Evolutionary conservation across 1,284 basidiomycete genomes (phyloP).

Genomic region (Heliocybe sulcata): DNA sequence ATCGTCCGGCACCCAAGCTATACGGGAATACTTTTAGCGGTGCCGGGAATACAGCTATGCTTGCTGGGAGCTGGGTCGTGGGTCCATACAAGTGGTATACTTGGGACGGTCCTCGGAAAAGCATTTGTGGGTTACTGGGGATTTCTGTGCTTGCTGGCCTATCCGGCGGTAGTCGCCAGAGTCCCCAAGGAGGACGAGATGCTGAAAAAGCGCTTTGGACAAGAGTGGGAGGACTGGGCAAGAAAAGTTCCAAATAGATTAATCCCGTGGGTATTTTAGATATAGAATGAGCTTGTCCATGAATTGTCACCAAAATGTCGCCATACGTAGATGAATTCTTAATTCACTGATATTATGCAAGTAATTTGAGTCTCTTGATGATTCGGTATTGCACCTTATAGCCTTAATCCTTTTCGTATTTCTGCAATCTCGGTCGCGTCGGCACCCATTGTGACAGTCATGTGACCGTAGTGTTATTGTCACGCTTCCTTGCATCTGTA

Average conservation of each 20-base stretch:
- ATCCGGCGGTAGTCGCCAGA: not conserved
- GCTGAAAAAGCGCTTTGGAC: constrained; percentile 11
- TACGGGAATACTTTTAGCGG: not conserved
- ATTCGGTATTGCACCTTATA: too few relatives aligned
- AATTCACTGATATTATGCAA: too few relatives aligned
- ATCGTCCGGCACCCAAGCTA: constrained; percentile 4
- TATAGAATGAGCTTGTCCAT: not conserved
- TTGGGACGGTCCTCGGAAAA: not conserved
- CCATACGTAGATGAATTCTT: too few relatives aligned
- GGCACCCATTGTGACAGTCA: too few relatives aligned
- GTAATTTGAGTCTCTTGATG: too few relatives aligned
- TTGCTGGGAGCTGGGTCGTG: not conserved
- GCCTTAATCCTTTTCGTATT: too few relatives aligned
- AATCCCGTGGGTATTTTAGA: constrained; percentile 6
- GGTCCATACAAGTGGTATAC: not conserved
- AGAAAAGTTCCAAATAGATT: constrained; percentile 9
- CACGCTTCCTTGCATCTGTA: too few relatives aligned
- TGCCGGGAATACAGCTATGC: not conserved
- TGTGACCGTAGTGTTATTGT: too few relatives aligned
- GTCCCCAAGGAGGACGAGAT: constrained; percentile 4
- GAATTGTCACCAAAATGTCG: too few relatives aligned
- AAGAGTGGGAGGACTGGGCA: constrained; percentile 11
- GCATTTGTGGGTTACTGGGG: not conserved
- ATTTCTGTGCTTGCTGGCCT: not conserved
- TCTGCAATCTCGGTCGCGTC: too few relatives aligned